Conservation (phyloP, 2,329 filamentous ascomycete species). For the Elsinoe fawcettii region DNA sequence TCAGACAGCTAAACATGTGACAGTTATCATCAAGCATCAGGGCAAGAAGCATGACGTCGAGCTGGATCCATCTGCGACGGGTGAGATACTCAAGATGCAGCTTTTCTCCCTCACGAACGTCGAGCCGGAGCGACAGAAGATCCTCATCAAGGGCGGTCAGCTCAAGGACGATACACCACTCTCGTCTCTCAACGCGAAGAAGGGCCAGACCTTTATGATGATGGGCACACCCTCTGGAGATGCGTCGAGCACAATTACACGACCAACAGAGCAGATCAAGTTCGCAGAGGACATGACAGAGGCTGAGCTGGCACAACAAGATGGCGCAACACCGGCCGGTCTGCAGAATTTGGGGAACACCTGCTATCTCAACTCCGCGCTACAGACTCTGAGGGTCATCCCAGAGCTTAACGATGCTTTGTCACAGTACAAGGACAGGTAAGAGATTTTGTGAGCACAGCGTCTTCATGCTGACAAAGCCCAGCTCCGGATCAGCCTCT, state of each 20-base stretch:
- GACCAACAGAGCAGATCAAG: slow-evolving; percentile 70
- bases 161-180: slow-evolving; percentile 92
- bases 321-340: slow-evolving; percentile 79
- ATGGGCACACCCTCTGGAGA: slow-evolving; percentile 78
- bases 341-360: slow-evolving; percentile 93
- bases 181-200: slow-evolving; percentile 74
- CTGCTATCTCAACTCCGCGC: slow-evolving; percentile 94
- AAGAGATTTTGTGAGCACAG: slow-evolving; percentile 20
- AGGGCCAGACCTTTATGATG: slow-evolving; percentile 87
- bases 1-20: neutral
- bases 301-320: slow-evolving; percentile 74
- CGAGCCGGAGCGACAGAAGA: slow-evolving; percentile 92
- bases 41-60: slow-evolving; percentile 95
- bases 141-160: slow-evolving; percentile 86
- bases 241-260: slow-evolving; percentile 52
- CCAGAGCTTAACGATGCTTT: slow-evolving; percentile 84
- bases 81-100: slow-evolving; percentile 92
- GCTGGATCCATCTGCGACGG: slow-evolving; percentile 72
- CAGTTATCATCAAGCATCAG: slow-evolving; percentile 89
- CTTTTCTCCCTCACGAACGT: slow-evolving; percentile 92
- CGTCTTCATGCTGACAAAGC: neutral
- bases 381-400: slow-evolving; percentile 83
- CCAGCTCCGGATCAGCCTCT: slow-evolving; percentile 30
- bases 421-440: slow-evolving; percentile 49
- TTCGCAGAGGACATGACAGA: slow-evolving; percentile 98